These are phyloP conservation scores for Scleroderma bovista DNA, from an alignment of 768 basidiomycete species.

Conservation along the genomic window DNA sequence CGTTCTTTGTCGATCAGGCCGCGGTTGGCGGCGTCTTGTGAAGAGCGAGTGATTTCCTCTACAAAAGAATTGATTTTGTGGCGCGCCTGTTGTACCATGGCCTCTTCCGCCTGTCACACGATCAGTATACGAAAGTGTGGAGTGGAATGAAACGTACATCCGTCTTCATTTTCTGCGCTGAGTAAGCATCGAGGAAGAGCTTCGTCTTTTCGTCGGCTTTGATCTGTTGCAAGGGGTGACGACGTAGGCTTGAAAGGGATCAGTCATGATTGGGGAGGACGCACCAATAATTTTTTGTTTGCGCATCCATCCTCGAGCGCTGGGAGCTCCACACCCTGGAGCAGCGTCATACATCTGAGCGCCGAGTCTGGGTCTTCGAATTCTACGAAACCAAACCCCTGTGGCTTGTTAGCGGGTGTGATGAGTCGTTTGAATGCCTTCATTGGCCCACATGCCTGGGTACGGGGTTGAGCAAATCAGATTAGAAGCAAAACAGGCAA, in stretches of 20 bases:
- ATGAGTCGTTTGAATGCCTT: slow-evolving; percentile 90
- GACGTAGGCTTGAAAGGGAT: slow-evolving; percentile 36
- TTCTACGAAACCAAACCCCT: slow-evolving; percentile 96
- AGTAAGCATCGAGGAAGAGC: slow-evolving; percentile 81
- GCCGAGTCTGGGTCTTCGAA: slow-evolving; percentile 93
- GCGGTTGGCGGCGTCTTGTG: slow-evolving; percentile 68
- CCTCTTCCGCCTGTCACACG: slow-evolving; percentile 60
- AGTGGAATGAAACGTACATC: slow-evolving; percentile 51
- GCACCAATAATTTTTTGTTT: slow-evolving; percentile 64
- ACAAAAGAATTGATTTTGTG: slow-evolving; percentile 60
- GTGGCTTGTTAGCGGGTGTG: slow-evolving; percentile 88
- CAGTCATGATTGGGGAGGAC: slow-evolving; percentile 26
- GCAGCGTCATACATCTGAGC: slow-evolving; percentile 61
- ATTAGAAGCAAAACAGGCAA: not conserved
- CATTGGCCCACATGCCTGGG: slow-evolving; percentile 83
- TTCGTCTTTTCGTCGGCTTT: slow-evolving; percentile 97
- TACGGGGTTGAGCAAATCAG: not conserved
- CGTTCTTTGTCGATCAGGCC: slow-evolving; percentile 79
- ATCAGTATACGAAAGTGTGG: no score
- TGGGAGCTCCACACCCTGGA: slow-evolving; percentile 61
- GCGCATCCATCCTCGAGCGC: slow-evolving; percentile 55
- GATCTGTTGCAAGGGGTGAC: slow-evolving; percentile 44
- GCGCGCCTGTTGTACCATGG: slow-evolving; percentile 55
- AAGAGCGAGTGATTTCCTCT: slow-evolving; percentile 63
- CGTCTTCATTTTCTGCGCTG: slow-evolving; percentile 69